A percentile compares a stretch with the other conserved stretches of the same genome.
Evolutionary conservation across 805 yeast genomes (phyloP).

Genomic region (Scheffersomyces ergatensis): DNA sequence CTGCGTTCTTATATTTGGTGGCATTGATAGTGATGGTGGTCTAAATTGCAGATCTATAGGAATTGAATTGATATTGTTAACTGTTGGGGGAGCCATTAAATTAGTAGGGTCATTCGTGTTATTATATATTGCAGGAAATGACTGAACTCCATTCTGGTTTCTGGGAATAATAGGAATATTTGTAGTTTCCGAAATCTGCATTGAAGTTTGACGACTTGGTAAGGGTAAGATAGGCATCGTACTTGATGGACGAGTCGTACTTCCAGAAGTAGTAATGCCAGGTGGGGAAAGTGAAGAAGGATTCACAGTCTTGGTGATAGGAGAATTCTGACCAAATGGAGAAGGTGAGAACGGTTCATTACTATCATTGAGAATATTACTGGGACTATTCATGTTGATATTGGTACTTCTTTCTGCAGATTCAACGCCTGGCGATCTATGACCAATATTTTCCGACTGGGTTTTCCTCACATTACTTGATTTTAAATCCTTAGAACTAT

Average conservation of each 20-base stretch:
- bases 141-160: neutral
- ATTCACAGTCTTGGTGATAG: neutral
- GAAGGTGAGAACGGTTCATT: neutral
- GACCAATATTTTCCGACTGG: neutral
- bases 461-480: neutral
- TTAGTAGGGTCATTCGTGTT: neutral
- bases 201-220: neutral
- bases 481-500: conserved; percentile 11
- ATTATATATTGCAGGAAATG: neutral
- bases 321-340: neutral
- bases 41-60: neutral
- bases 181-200: neutral
- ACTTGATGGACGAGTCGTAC: neutral
- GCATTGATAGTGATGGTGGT: neutral
- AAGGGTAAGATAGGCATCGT: neutral
- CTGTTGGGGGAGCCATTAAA: neutral
- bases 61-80: neutral
- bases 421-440: neutral
- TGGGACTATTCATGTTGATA: neutral
- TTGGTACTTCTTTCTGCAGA: neutral
- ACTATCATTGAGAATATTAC: neutral
- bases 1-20: neutral
- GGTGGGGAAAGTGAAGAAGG: neutral
- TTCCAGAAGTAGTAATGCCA: neutral
- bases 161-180: neutral